Evolutionary conservation across 2,329 filamentous ascomycete species (phyloP).

Genomic region (Conoideocrella luteorostrata): DNA sequence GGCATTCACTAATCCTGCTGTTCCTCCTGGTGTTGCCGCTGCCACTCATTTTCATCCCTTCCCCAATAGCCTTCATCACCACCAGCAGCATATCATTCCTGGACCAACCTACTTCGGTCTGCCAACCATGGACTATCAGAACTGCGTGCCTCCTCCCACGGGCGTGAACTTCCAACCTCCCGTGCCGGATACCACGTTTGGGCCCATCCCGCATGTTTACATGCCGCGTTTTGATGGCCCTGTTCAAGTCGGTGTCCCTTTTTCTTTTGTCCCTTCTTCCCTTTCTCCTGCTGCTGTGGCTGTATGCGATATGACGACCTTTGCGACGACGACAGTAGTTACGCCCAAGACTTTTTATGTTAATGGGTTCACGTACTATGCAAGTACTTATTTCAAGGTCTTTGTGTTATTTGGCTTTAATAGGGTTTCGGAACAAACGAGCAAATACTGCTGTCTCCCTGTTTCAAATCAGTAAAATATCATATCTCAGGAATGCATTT

Average conservation of each 20-base stretch:
- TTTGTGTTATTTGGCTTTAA: no score
- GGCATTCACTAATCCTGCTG: constrained; percentile 2
- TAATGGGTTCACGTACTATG: constrained; percentile 31
- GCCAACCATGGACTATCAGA: constrained; percentile 29
- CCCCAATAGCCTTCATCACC: constrained; percentile 11
- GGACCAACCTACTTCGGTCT: background rate
- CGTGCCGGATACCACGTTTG: constrained; percentile 50
- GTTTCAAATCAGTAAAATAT: no score
- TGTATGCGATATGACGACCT: constrained; percentile 5
- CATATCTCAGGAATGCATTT: no score
- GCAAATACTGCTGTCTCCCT: background rate
- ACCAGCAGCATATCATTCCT: no score
- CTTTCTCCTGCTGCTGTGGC: constrained; percentile 18
- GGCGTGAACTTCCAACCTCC: constrained; percentile 52
- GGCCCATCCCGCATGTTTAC: constrained; percentile 49
- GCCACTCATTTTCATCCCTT: constrained; percentile 2
- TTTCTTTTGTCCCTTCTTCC: constrained; percentile 5
- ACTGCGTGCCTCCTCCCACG: constrained; percentile 32
- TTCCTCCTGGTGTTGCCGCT: background rate
- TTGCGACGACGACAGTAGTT: constrained; percentile 21
- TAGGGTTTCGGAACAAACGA: background rate
- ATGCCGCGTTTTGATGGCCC: constrained; percentile 45
- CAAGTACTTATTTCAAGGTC: constrained; percentile 28
- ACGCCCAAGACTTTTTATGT: constrained; percentile 26
- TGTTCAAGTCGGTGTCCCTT: constrained; percentile 25